A percentile compares a stretch with the other conserved stretches of the same genome.
These are phyloP conservation scores for Gilbertella persicaria DNA, from an alignment of 371 early-diverging fungal species.

Conservation along the genomic window DNA sequence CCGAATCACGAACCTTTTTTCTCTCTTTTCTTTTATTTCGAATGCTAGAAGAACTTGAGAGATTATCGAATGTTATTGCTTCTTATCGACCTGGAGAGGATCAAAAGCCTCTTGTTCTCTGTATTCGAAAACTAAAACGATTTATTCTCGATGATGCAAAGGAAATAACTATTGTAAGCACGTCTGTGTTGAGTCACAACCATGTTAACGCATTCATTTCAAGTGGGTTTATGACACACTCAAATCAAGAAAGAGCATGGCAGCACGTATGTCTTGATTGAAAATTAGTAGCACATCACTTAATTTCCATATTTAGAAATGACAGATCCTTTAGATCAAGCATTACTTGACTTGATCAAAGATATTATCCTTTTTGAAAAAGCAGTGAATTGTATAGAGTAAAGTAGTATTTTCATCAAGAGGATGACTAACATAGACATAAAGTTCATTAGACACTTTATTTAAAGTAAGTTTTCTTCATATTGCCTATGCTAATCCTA, in stretches of 20 bases:
- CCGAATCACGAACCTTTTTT: background rate
- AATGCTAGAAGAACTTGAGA: background rate
- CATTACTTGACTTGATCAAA: constrained; percentile 31
- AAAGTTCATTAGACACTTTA: constrained; percentile 16
- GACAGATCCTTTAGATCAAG: constrained; percentile 31
- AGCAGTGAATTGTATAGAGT: constrained; percentile 31
- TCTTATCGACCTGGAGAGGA: constrained; percentile 13
- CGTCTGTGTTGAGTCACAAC: background rate
- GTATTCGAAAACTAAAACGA: constrained; percentile 26
- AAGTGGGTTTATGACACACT: constrained; percentile 23
- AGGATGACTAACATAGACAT: too few relatives aligned
- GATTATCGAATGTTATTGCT: constrained; percentile 12
- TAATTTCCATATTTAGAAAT: constrained; percentile 15
- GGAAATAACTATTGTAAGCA: constrained; percentile 18
- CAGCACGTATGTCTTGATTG: background rate
- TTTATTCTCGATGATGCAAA: constrained; percentile 11
- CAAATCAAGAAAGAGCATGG: constrained; percentile 12
- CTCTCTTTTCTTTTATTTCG: background rate
- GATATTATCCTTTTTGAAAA: constrained; percentile 35
- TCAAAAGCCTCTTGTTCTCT: constrained; percentile 17
- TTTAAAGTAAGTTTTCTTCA: constrained; percentile 18
- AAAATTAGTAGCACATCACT: background rate
- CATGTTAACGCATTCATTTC: background rate
- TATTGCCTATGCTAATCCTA: background rate
- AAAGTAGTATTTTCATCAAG: too few relatives aligned